These are phyloP conservation scores for Cyclotella distinguenda DNA, from an alignment of 108 stramenopile species.

Conservation along the genomic window DNA sequence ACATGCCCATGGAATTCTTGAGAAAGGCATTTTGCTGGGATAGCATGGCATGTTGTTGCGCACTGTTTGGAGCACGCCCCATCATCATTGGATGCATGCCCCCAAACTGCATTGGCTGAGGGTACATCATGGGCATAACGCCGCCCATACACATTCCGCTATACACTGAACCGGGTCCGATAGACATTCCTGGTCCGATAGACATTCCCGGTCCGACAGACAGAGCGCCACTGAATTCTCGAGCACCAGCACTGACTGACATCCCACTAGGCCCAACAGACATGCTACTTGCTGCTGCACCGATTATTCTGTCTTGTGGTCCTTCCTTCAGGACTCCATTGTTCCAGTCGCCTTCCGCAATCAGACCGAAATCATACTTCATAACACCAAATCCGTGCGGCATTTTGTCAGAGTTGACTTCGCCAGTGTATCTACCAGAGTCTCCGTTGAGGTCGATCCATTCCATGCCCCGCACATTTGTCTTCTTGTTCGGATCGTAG, in stretches of 20 bases:
- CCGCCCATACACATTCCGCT: neutral
- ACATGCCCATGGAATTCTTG: conserved; percentile 16
- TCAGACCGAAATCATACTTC: conserved; percentile 63
- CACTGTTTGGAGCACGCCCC: neutral
- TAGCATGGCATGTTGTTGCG: conserved; percentile 18
- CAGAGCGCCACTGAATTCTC: conserved; percentile 8
- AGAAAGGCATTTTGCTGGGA: conserved; percentile 34
- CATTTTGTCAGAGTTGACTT: conserved; percentile 18
- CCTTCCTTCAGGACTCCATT: conserved; percentile 41
- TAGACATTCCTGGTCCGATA: conserved; percentile 11
- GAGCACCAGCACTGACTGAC: conserved; percentile 3
- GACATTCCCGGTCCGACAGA: conserved; percentile 22
- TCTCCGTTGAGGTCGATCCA: conserved; percentile 39
- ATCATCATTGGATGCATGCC: conserved; percentile 29
- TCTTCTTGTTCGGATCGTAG: conserved; percentile 22
- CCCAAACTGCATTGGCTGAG: conserved; percentile 6
- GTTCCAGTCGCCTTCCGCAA: conserved; percentile 64
- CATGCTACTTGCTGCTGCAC: conserved; percentile 24
- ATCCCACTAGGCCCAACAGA: conserved; percentile 8
- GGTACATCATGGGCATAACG: conserved; percentile 12
- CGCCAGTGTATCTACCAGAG: conserved; percentile 37
- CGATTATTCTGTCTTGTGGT: conserved; percentile 51
- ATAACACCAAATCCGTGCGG: conserved; percentile 66
- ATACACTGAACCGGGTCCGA: conserved; percentile 5
- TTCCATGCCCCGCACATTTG: conserved; percentile 38